Evolutionary conservation across 306 rosid genomes (phyloP).

Genomic region (Fragaria ananassa): DNA sequence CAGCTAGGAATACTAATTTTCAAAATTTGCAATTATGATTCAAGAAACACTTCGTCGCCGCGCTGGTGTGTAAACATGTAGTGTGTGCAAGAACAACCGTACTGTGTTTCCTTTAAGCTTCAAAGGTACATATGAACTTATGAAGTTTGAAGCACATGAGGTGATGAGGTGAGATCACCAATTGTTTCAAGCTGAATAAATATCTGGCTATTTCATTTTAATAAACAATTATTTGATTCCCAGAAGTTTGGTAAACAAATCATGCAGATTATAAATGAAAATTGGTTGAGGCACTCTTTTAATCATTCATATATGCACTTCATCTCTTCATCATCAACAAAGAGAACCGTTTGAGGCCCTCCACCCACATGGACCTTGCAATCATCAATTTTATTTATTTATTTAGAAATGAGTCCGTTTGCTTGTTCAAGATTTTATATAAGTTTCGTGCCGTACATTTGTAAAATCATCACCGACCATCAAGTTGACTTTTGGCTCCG

Average conservation of each 20-base stretch:
- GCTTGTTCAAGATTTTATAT: not conserved
- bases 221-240: not conserved
- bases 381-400: not conserved
- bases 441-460: not conserved
- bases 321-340: not conserved
- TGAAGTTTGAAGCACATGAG: not conserved
- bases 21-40: not conserved
- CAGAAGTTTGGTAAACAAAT: slow-evolving; percentile 1
- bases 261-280: not conserved
- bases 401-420: no score
- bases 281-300: not conserved
- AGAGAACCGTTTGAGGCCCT: not conserved
- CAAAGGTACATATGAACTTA: no score
- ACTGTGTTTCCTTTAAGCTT: not conserved
- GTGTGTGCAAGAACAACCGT: not conserved
- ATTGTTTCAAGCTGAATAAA: not conserved
- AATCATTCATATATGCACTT: not conserved
- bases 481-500: slow-evolving; percentile 23
- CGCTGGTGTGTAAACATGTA: not conserved
- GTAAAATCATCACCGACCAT: slow-evolving; percentile 31
- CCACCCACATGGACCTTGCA: not conserved
- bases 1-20: not conserved
- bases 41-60: not conserved
- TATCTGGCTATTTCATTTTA: slow-evolving; percentile 4
- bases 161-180: not conserved